Percentiles rank a stretch among this genome's conserved stretches.
phyloP scores from a whole-genome alignment of 768 basidiomycete genomes.

The Boletus pseudopeckii region DNA sequence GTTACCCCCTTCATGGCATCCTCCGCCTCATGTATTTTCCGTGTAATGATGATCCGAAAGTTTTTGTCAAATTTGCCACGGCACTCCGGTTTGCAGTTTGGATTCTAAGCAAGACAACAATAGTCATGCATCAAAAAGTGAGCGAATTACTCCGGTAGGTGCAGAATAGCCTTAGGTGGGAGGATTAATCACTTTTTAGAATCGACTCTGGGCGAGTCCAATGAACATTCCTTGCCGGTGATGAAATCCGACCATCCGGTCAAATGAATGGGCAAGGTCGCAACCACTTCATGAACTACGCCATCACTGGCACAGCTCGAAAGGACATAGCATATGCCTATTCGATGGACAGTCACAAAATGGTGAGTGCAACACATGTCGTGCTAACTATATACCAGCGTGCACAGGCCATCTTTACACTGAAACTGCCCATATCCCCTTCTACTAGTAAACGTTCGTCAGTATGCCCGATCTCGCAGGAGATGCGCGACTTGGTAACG shows the following conservation, averaged over 20 bases:
- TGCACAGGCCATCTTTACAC: background rate
- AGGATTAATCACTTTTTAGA: background rate
- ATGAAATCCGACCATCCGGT: background rate
- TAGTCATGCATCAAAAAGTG: background rate
- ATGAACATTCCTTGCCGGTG: no score
- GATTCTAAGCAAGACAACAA: background rate
- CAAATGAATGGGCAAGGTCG: no score
- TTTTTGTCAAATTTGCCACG: background rate
- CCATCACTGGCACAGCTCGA: background rate
- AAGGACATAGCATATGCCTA: background rate
- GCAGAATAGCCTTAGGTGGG: background rate
- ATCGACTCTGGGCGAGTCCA: background rate
- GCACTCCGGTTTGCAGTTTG: background rate
- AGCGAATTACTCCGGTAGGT: no score
- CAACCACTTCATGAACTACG: background rate
- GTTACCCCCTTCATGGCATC: constrained; percentile 18
- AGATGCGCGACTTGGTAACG: background rate
- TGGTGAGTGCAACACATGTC: background rate
- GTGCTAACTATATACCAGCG: constrained; percentile 1
- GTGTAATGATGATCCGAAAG: background rate
- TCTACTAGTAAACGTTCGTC: background rate
- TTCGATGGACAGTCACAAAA: background rate
- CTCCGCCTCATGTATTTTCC: constrained; percentile 19
- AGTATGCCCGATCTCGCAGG: background rate
- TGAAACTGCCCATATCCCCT: background rate